phyloP scores from a whole-genome alignment of 2,329 filamentous ascomycete genomes.

The Arthroderma uncinatum region DNA sequence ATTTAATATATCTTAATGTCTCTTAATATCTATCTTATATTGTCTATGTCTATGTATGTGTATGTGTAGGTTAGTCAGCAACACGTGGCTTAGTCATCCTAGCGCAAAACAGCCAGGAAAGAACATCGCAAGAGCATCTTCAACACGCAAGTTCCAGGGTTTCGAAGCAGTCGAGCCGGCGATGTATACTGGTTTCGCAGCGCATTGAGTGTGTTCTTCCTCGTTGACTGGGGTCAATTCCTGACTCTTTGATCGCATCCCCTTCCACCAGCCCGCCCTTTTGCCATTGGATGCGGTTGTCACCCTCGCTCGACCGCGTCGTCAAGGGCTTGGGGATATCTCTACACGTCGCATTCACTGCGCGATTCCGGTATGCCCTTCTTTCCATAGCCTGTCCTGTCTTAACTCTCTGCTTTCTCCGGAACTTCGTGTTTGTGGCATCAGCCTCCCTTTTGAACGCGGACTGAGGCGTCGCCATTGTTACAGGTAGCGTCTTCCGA shows the following conservation, averaged over 20 bases:
- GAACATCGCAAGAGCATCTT: too few relatives aligned
- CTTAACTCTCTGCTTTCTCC: neutral
- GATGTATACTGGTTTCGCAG: neutral
- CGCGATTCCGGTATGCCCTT: neutral
- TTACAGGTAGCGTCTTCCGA: neutral
- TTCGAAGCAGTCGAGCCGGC: neutral
- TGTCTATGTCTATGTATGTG: too few relatives aligned
- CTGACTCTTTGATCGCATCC: neutral
- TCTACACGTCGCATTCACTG: conserved; percentile 1
- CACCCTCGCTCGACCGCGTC: neutral
- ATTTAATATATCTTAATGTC: too few relatives aligned
- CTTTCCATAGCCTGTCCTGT: neutral
- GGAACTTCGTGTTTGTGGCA: neutral
- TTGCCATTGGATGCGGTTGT: neutral
- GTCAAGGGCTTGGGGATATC: neutral
- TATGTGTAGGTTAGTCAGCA: too few relatives aligned
- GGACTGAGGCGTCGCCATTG: neutral
- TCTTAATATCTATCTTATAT: too few relatives aligned
- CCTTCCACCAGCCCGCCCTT: neutral
- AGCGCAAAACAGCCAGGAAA: too few relatives aligned
- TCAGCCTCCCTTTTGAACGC: neutral
- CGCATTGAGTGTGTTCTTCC: neutral
- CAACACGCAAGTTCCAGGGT: too few relatives aligned
- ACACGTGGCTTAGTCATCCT: too few relatives aligned
- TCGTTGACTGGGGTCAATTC: neutral